Percentiles rank a stretch among this genome's conserved stretches.
These are phyloP conservation scores for Zygoascus flipseniorum DNA, from an alignment of 805 yeast genomes.

Conservation along the genomic window DNA sequence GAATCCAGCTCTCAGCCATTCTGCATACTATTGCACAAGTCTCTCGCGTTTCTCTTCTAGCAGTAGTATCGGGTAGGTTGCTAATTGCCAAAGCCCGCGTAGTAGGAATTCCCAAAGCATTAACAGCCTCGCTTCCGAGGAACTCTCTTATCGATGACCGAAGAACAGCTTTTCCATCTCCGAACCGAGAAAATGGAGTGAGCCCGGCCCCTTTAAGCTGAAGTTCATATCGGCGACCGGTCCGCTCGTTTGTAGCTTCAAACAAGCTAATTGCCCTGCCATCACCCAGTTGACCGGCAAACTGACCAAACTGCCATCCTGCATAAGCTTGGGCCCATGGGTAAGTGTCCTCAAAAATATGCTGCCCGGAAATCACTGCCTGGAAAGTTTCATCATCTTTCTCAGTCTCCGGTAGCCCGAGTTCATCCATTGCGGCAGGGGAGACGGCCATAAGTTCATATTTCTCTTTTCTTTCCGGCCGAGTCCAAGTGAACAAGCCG, in stretches of 20 bases:
- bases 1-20: slow-evolving; percentile 77
- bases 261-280: slow-evolving; percentile 84
- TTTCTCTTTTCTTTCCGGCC: slow-evolving; percentile 49
- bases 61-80: slow-evolving; percentile 63
- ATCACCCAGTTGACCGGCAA: slow-evolving; percentile 97
- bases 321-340: slow-evolving; percentile 93
- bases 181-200: slow-evolving; percentile 90
- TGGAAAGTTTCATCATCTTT: slow-evolving; percentile 38
- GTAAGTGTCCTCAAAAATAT: slow-evolving; percentile 36
- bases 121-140: slow-evolving; percentile 69
- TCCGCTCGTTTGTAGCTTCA: slow-evolving; percentile 44
- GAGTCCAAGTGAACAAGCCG: slow-evolving; percentile 67
- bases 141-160: slow-evolving; percentile 86
- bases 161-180: slow-evolving; percentile 91
- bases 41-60: slow-evolving; percentile 59
- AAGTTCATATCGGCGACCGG: slow-evolving; percentile 45
- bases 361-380: slow-evolving; percentile 54
- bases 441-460: slow-evolving; percentile 48
- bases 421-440: slow-evolving; percentile 48
- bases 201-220: slow-evolving; percentile 90
- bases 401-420: slow-evolving; percentile 43
- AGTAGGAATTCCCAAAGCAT: slow-evolving; percentile 77
- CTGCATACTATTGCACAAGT: slow-evolving; percentile 79
- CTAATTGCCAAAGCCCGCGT: slow-evolving; percentile 76
- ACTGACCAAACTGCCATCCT: slow-evolving; percentile 92